Evolutionary conservation across 2,329 filamentous ascomycete genomes (phyloP).

Genomic region (Penicillium crustosum): DNA sequence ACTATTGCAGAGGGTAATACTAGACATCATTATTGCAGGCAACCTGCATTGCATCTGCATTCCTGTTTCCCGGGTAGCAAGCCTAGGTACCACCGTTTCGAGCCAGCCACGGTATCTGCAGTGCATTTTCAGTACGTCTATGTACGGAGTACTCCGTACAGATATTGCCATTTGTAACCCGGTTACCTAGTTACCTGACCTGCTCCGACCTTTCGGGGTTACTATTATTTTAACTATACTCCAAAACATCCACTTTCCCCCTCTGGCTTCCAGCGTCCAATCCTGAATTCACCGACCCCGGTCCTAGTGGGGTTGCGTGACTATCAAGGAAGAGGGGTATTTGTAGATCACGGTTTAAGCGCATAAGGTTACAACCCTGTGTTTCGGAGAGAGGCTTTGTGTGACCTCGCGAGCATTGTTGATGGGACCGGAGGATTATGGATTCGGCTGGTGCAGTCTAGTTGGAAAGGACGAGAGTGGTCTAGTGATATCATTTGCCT

Average conservation of each 20-base stretch:
- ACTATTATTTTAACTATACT: neutral
- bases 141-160: neutral
- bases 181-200: neutral
- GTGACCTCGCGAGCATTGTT: conserved; percentile 10
- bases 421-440: conserved; percentile 26
- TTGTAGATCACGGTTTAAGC: conserved; percentile 5
- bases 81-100: neutral
- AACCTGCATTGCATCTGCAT: conserved; percentile 4
- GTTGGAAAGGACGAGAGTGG: conserved; percentile 17
- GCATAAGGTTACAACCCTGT: conserved; percentile 19
- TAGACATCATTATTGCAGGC: conserved; percentile 7
- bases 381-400: conserved; percentile 14
- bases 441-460: conserved; percentile 13
- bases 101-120: neutral
- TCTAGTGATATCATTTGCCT: neutral
- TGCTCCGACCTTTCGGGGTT: neutral
- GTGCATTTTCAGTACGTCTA: neutral
- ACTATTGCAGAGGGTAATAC: conserved; percentile 2
- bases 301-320: conserved; percentile 1
- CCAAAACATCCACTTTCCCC: neutral
- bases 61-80: conserved; percentile 2
- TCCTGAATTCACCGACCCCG: conserved; percentile 9
- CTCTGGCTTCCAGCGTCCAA: conserved; percentile 4
- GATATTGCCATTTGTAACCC: neutral
- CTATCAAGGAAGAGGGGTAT: conserved; percentile 6